Base-by-base conservation (phyloP, 2,329 filamentous ascomycete species). In the Aspergillus udagawae region DNA sequence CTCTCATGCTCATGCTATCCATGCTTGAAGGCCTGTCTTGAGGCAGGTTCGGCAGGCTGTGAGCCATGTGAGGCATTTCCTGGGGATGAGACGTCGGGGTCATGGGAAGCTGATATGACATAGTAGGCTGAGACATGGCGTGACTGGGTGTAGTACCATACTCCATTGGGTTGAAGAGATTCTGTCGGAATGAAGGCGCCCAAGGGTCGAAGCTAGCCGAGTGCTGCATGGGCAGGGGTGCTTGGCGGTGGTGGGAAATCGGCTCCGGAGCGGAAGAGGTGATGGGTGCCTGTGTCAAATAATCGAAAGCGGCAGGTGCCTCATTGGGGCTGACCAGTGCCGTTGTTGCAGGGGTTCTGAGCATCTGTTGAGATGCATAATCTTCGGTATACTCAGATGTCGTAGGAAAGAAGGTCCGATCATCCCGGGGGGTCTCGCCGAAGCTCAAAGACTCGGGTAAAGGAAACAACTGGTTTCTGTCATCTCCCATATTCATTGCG, bases 111-210 rank as follows among this genome's bases (percentile, higher is more conserved):
- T 65, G 64, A 56, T 70, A 74, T 38, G 63, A 59, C 62, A 73
- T 67, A 17, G 61, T 49, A 4, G 67, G 55, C 35, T 66, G 69
- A 17, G 64, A 44, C 20, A 73, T 53, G 4, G 66, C 51, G 48
- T 70, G 70, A 21, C 53, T 59, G 29, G 59, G 55, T 1, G 61
- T 45, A 2, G 63, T 41, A 8, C 54, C 58, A 56, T 71, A 75
- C 10, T 72, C 70, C 6, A 73, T 63, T 0, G 71, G 59, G 20
- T 62, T 63, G 64, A 72, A 75, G 44, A 73, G 60, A 29, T 67
- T 66, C 23, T 67, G 68, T n/a, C 72, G 67, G 60, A 73, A 74
- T 4, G 67, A 58, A 0, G 71, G 65, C 7, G 64, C 59, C 73
- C 73, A 75, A 9, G 63, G 32, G 10, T 72, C 63, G 49, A 67